phyloP scores from a whole-genome alignment of 2,329 filamentous ascomycete genomes.

The Colletotrichum zoysiae region DNA sequence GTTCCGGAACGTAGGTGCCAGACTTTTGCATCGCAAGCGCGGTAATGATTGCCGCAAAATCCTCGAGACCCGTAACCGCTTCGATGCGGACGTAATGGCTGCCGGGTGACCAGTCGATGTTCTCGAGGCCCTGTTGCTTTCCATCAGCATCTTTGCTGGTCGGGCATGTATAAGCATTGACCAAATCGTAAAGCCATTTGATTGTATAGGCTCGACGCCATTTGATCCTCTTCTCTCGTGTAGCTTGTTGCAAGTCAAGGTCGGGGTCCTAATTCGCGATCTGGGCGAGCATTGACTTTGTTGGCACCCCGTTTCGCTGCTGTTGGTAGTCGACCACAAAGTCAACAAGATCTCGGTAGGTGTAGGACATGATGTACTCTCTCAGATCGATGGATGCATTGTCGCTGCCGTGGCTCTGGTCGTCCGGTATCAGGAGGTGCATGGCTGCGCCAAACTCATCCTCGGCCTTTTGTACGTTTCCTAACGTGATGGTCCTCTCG shows the following conservation, averaged over 20 bases:
- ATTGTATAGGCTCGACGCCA: constrained; percentile 64
- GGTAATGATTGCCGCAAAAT: constrained; percentile 60
- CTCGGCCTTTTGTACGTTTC: constrained; percentile 50
- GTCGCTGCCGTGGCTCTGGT: constrained; percentile 37
- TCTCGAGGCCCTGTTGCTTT: constrained; percentile 46
- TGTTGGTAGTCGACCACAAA: constrained; percentile 61
- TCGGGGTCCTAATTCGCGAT: constrained; percentile 57
- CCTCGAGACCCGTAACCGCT: constrained; percentile 58
- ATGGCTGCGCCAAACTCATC: constrained; percentile 45
- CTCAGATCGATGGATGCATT: constrained; percentile 52
- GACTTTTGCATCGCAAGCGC: constrained; percentile 60
- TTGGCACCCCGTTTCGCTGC: constrained; percentile 60
- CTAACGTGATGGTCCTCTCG: constrained; percentile 56
- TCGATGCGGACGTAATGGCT: constrained; percentile 36
- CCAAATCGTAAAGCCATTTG: constrained; percentile 65
- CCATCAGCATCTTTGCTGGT: constrained; percentile 54
- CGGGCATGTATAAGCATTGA: constrained; percentile 58
- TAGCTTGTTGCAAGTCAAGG: constrained; percentile 54
- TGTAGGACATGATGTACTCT: constrained; percentile 58
- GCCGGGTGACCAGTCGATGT: constrained; percentile 16
- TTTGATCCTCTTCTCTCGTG: constrained; percentile 53
- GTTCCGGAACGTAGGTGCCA: constrained; percentile 52
- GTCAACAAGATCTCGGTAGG: constrained; percentile 57
- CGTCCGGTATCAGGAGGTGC: neutral
- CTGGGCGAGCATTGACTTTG: constrained; percentile 56